Evolutionary conservation across 306 rosid species (phyloP).

Genomic region (Vigna angularis): DNA sequence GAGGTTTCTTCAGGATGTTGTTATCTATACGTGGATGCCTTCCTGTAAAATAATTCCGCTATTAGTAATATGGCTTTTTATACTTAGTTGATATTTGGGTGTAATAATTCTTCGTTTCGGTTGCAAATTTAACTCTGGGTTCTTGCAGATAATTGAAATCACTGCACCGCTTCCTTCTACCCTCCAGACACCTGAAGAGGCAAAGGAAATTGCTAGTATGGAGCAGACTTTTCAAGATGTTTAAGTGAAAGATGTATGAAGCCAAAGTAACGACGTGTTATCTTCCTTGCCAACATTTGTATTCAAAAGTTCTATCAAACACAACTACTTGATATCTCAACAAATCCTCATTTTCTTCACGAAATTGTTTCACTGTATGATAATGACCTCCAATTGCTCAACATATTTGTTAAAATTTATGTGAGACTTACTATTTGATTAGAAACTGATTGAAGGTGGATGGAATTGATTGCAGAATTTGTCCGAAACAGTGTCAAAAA

Average conservation of each 20-base stretch:
- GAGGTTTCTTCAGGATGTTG: too few species aligned
- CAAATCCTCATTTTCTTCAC: too few species aligned
- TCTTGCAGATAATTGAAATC: slow-evolving; percentile 62
- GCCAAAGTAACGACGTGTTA: background rate
- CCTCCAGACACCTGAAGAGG: slow-evolving; percentile 56
- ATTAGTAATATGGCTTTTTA: too few species aligned
- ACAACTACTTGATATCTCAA: too few species aligned
- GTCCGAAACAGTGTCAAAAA: background rate
- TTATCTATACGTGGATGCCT: too few species aligned
- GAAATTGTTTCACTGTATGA: background rate
- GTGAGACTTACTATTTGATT: background rate
- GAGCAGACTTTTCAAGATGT: too few species aligned
- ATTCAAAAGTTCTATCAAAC: background rate
- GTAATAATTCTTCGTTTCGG: background rate
- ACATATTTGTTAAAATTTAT: background rate
- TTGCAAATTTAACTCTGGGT: background rate
- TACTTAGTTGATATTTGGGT: background rate
- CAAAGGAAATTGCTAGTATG: background rate
- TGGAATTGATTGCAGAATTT: background rate
- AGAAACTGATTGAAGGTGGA: background rate
- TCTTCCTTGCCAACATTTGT: background rate
- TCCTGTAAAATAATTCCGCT: too few species aligned
- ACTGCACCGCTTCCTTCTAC: slow-evolving; percentile 66
- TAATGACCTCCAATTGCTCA: background rate
- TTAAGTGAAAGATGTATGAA: too few species aligned